Percentiles rank a stretch among this genome's conserved stretches.
Conservation (phyloP, 257 asterid species). For the Plectranthus barbatus region DNA sequence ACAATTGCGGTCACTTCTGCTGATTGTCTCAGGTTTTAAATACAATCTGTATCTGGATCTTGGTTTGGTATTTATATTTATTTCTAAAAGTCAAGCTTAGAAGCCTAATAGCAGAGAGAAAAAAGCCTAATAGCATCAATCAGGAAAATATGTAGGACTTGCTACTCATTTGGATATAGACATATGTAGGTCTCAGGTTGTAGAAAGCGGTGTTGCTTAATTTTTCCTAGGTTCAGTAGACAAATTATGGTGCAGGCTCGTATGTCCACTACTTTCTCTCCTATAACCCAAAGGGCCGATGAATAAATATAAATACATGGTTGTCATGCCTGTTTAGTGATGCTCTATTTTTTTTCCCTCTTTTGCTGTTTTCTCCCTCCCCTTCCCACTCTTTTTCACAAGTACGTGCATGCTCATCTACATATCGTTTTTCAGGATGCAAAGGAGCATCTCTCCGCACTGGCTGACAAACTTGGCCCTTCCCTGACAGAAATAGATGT, state of each 20-base stretch:
- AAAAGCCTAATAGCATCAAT: neutral
- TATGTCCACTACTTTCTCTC: neutral
- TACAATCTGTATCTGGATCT: neutral
- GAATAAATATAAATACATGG: neutral
- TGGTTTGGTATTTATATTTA: neutral
- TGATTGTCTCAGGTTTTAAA: neutral
- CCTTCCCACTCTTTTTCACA: neutral
- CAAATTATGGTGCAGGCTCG: neutral
- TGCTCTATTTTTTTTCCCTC: constrained; percentile 16
- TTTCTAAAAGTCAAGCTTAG: neutral
- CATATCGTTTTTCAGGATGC: constrained; percentile 63
- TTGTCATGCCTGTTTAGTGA: neutral
- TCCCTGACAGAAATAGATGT: constrained; percentile 88
- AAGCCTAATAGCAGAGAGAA: neutral
- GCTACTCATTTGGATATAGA: neutral
- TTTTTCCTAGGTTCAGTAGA: neutral
- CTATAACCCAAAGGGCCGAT: neutral
- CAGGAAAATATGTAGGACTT: neutral
- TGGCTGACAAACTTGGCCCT: constrained; percentile 93
- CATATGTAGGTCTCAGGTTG: neutral
- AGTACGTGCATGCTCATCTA: constrained; percentile 11
- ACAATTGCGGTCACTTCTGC: neutral
- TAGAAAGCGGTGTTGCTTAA: neutral
- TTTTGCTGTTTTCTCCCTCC: neutral
- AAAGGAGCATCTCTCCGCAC: constrained; percentile 93